Evolutionary conservation across 1,284 basidiomycete species (phyloP).

Genomic region (Ganoderma sinense): DNA sequence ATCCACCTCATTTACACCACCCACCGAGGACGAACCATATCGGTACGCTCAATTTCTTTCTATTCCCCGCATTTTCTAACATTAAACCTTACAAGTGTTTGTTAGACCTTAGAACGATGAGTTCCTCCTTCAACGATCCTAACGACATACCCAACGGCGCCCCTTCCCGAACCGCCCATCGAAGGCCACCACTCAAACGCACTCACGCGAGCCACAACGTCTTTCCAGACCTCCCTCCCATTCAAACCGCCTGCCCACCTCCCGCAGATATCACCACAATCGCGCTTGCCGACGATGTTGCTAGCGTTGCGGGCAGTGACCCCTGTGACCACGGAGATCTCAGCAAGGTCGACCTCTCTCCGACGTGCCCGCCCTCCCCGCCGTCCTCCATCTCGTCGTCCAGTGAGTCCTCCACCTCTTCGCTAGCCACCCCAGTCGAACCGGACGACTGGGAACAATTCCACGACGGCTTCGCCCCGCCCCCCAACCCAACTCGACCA

Average conservation of each 20-base stretch:
- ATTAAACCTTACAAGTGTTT: background rate
- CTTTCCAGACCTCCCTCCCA: constrained; percentile 17
- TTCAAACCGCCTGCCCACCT: constrained; percentile 3
- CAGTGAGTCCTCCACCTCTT: constrained; percentile 6
- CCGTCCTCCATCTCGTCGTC: constrained; percentile 17
- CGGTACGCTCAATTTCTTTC: background rate
- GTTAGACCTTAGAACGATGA: background rate
- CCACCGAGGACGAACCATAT: background rate
- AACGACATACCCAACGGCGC: constrained; percentile 11
- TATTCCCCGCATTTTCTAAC: background rate
- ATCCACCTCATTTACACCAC: background rate
- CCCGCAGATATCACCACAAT: background rate
- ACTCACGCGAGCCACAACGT: constrained; percentile 15
- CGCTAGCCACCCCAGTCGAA: constrained; percentile 12
- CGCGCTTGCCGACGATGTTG: background rate
- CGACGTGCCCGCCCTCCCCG: constrained; percentile 26
- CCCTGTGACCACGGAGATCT: constrained; percentile 9
- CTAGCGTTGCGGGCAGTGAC: background rate
- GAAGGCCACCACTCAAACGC: constrained; percentile 21
- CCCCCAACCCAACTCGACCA: constrained; percentile 6
- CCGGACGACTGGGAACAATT: constrained; percentile 14
- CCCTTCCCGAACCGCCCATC: constrained; percentile 23
- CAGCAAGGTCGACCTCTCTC: constrained; percentile 16
- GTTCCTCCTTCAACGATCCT: background rate
- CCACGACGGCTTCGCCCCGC: constrained; percentile 17